Conservation (phyloP, 495 filamentous ascomycete genomes). For the Podospora didyma region DNA sequence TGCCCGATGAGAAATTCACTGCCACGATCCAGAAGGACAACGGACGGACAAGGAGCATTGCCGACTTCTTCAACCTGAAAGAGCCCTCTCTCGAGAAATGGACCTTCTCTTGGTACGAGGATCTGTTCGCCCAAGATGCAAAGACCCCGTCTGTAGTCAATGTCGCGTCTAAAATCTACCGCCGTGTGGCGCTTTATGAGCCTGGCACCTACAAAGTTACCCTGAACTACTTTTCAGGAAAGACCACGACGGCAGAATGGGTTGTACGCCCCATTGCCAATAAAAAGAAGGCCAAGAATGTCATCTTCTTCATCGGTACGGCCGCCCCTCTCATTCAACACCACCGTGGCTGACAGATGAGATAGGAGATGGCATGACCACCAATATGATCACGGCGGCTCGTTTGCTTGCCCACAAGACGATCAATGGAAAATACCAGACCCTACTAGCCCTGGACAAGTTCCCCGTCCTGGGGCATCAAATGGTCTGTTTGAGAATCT, state of each 20-base stretch:
- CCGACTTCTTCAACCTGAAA: constrained; percentile 55
- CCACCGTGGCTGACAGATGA: not conserved
- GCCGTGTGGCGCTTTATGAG: constrained; percentile 62
- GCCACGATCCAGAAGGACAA: constrained; percentile 63
- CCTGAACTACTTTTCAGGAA: constrained; percentile 61
- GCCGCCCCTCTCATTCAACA: not conserved
- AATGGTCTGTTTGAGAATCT: constrained; percentile 38
- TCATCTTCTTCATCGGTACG: constrained; percentile 68
- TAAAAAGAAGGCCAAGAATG: constrained; percentile 69
- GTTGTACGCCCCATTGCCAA: constrained; percentile 60
- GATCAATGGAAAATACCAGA: constrained; percentile 71
- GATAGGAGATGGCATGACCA: constrained; percentile 68
- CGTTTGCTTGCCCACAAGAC: constrained; percentile 69
- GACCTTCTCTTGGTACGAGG: constrained; percentile 70
- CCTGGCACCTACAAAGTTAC: constrained; percentile 68
- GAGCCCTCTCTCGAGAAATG: constrained; percentile 65
- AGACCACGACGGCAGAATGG: constrained; percentile 64
- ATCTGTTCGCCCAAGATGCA: constrained; percentile 66
- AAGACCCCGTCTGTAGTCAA: constrained; percentile 61
- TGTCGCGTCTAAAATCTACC: constrained; percentile 66
- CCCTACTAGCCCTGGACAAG: constrained; percentile 61
- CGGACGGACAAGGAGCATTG: constrained; percentile 39
- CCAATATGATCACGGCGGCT: constrained; percentile 71
- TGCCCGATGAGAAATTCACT: constrained; percentile 62
- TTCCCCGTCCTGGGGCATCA: constrained; percentile 70